Base-by-base conservation (phyloP, 1,284 basidiomycete genomes). In the Ustilago xerochloae region DNA sequence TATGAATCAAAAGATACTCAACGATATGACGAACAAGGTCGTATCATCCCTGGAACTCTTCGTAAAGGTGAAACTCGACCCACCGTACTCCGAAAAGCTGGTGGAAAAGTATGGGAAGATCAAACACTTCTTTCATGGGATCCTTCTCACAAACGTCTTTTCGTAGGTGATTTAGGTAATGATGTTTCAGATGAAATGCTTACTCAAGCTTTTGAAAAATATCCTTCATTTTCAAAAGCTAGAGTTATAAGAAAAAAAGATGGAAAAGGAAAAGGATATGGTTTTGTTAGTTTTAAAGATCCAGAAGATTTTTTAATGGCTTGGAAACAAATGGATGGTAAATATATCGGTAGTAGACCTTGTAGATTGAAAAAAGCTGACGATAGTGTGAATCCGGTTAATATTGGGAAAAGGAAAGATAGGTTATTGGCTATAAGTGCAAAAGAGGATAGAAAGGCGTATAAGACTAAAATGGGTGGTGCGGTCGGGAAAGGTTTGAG, bases 271-370 rank as follows among this genome's bases (percentile, higher is more conserved):
- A 97, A 94, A 85, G 86, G 86, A 0, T 99, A 92, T 82, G 97
- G 94, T 0, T 99, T 99, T 82, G 94, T 99, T 33, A 93, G 94
- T 0, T 99, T 99, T 85, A 93, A 93, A 60, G 97, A 99, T 81
- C 97, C 97, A 0, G 96, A 99, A 86, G 97, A 99, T 85, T 99
- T 98, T 84, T 85, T 99, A 63, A 94, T 90, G 79, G 97, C 97
- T 7, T 99, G 97, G 97, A 99, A 99, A 84, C 94, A 99, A 85
- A 98, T 98, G 94, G 93, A 99, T 85, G 96, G 95, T 92, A 83
- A 83, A 48, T 83, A 84, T 49, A 81, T 84, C 30, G 83, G 83
- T 1, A 77, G 73, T 30, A 56, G 83, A 24, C 83, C 83, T 4
- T 79, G 80, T 52, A 63, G 79, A 24, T 59, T 84, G 46, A 84